phyloP scores from a whole-genome alignment of 1,284 basidiomycete genomes.

The Termitomyces sp. region DNA sequence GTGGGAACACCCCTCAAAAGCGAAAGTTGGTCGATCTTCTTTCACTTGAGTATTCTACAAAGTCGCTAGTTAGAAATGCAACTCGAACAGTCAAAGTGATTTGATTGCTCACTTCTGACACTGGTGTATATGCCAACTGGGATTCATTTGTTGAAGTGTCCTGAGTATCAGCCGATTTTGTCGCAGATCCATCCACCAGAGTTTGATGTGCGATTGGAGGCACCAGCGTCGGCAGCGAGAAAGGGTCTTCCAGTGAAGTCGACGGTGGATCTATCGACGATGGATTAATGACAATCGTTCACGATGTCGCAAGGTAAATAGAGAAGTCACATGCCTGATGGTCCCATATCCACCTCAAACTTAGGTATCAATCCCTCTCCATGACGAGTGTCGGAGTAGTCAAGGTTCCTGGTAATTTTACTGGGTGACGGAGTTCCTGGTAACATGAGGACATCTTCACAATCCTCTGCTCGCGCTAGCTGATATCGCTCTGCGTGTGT shows the following conservation, averaged over 20 bases:
- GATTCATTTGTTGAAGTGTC: neutral
- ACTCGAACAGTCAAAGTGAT: neutral
- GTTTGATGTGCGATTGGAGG: neutral
- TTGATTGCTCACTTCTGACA: neutral
- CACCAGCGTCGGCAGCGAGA: neutral
- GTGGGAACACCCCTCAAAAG: neutral
- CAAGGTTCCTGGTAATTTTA: slow-evolving; percentile 26
- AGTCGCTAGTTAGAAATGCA: neutral
- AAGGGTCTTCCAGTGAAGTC: slow-evolving; percentile 10
- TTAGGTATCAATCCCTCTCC: slow-evolving; percentile 40
- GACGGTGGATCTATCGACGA: slow-evolving; percentile 4
- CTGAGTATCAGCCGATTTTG: neutral
- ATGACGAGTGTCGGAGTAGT: slow-evolving; percentile 13
- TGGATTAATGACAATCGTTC: neutral
- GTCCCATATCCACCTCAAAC: slow-evolving; percentile 32
- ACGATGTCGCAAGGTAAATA: neutral
- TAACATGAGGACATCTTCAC: slow-evolving; percentile 42
- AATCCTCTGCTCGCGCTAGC: slow-evolving; percentile 34
- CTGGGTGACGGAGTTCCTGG: slow-evolving; percentile 61
- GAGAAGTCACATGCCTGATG: slow-evolving; percentile 4
- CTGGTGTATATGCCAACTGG: neutral
- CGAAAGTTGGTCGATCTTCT: neutral
- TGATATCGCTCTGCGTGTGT: slow-evolving; percentile 42
- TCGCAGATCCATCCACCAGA: neutral
- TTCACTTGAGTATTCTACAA: neutral